Percentiles rank a stretch among this genome's conserved stretches.
Evolutionary conservation across 2,329 filamentous ascomycete genomes (phyloP).

Genomic region (Elsinoe perseae): DNA sequence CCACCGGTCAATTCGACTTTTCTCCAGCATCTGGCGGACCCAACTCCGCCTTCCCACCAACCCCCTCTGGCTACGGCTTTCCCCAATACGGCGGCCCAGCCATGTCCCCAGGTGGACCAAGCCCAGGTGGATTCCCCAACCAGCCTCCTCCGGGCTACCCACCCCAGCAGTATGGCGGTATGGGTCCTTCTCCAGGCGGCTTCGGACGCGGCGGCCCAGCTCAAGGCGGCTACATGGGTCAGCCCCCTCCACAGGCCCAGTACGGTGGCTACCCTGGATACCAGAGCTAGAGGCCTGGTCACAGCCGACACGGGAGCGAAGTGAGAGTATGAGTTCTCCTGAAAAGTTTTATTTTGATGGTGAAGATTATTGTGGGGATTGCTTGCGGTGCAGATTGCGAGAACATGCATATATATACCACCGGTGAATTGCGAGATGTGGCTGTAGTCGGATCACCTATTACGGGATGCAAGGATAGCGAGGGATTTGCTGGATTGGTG

Average conservation of each 20-base stretch:
- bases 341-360: background rate
- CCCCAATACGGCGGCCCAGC: constrained; percentile 81
- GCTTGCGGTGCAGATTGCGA: constrained; percentile 1
- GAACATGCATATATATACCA: constrained; percentile 11
- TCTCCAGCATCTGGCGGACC: constrained; percentile 63
- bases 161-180: constrained; percentile 45
- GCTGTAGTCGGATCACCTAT: background rate
- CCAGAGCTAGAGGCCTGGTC: constrained; percentile 41
- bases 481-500: background rate
- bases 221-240: constrained; percentile 43
- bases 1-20: constrained; percentile 73
- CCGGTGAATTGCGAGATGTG: background rate
- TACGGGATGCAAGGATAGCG: background rate
- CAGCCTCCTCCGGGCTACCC: constrained; percentile 53
- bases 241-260: constrained; percentile 42
- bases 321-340: constrained; percentile 2
- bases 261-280: constrained; percentile 53
- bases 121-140: constrained; percentile 41
- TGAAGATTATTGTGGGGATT: background rate
- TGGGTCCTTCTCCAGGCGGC: constrained; percentile 64
- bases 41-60: constrained; percentile 68
- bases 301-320: constrained; percentile 7
- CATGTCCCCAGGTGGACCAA: constrained; percentile 50
- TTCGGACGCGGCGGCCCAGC: constrained; percentile 67
- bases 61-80: constrained; percentile 71